These are phyloP conservation scores for Jamesozyma lodderae DNA, from an alignment of 805 yeast genomes.

Conservation along the genomic window DNA sequence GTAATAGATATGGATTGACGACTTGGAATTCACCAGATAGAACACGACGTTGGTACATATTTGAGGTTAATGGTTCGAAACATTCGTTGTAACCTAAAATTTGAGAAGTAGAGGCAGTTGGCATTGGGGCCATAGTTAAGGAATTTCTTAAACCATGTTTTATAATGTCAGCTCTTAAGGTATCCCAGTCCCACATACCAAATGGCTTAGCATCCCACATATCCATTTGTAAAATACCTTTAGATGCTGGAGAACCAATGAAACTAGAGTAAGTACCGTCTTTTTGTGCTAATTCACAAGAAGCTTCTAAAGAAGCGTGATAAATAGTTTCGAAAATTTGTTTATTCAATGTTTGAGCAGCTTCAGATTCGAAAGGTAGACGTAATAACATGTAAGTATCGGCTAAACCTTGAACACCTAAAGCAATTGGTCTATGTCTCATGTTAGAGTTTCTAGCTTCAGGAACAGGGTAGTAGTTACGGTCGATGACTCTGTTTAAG, in stretches of 20 bases:
- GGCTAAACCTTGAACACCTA: slow-evolving; percentile 97
- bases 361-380: slow-evolving; percentile 76
- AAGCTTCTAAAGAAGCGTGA: slow-evolving; percentile 85
- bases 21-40: slow-evolving; percentile 90
- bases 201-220: slow-evolving; percentile 76
- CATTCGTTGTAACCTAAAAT: slow-evolving; percentile 90
- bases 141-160: slow-evolving; percentile 78
- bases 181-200: slow-evolving; percentile 80
- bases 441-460: slow-evolving; percentile 68
- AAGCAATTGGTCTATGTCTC: slow-evolving; percentile 87
- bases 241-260: slow-evolving; percentile 82
- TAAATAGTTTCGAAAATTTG: slow-evolving; percentile 93
- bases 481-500: slow-evolving; percentile 75
- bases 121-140: slow-evolving; percentile 88
- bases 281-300: slow-evolving; percentile 65
- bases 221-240: slow-evolving; percentile 80
- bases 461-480: slow-evolving; percentile 73
- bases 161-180: slow-evolving; percentile 48
- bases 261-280: slow-evolving; percentile 67
- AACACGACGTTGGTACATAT: slow-evolving; percentile 83
- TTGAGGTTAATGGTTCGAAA: slow-evolving; percentile 92
- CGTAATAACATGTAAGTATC: slow-evolving; percentile 76
- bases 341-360: slow-evolving; percentile 65
- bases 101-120: slow-evolving; percentile 96
- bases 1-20: slow-evolving; percentile 76